Base-by-base conservation (phyloP, 768 basidiomycete species). In the Boletus pseudo-olivaceus region DNA sequence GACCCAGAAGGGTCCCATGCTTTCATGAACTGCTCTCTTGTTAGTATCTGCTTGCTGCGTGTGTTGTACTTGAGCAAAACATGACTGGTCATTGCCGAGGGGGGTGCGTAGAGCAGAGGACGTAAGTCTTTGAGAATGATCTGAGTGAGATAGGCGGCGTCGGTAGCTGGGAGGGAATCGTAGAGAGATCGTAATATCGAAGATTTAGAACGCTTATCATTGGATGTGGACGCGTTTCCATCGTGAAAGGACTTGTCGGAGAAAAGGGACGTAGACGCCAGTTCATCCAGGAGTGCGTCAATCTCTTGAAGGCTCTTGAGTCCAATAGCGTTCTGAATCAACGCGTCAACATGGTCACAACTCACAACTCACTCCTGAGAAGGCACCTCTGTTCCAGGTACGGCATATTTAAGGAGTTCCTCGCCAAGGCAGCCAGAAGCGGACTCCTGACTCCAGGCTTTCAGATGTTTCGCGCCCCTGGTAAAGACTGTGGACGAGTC, bases 81-180 rank as follows among this genome's bases (percentile, higher is more conserved):
- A 26, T 69, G 68, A 20, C 75, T 78, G 61, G 79, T 77, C 20
- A 69, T 73, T 32, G 72, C 45, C 7, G 67, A 75, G 14, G 78
- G 77, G 0, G 87, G 72, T 3, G 90, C 87, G 59, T 90, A 90
- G 1, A 94, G 67, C 1, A 95, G 67, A 8, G 93, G 92, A 29
- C 85, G 80, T 0, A 98, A 72, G 67, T 98, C 94, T 58, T 88
- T 89, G 34, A 96, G 79, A 54, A 98, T 88, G 58, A 96, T 86
- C 63, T 98, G 94, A 0, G 88, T 87, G 45, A 95, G 73, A 56
- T 86, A 80, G 1, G 82, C 76, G 2, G 87, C 80, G 38, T 90
- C 87, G 11, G 71, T 69, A 0, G 91, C 83, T 1, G 83, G 75
- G 10, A 93, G 72, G 3, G 74, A 68, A 38, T 76, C 74, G 58